A percentile compares a stretch with the other conserved stretches of the same genome.
Evolutionary conservation across 371 early-diverging fungal genomes (phyloP).

Genomic region (Apophysomyces variabilis): DNA sequence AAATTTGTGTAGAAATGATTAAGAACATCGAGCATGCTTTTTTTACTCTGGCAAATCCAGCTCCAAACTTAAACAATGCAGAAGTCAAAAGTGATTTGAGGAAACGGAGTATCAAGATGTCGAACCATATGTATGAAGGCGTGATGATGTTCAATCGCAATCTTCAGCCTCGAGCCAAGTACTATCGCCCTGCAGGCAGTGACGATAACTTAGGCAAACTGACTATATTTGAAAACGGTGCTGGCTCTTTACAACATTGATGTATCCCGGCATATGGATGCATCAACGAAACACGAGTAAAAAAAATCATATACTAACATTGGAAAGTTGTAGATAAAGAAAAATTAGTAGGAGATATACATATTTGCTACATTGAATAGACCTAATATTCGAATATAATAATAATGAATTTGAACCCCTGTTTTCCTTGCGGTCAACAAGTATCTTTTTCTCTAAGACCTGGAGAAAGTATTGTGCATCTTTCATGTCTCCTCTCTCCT

Average conservation of each 20-base stretch:
- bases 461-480: too few species aligned
- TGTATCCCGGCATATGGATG: not conserved
- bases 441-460: too few species aligned
- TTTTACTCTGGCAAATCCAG: not conserved
- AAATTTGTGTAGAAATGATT: slow-evolving; percentile 26
- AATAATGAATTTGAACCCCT: too few species aligned
- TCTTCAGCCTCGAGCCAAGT: slow-evolving; percentile 25
- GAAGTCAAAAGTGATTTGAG: not conserved
- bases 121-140: slow-evolving; percentile 30
- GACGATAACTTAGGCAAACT: slow-evolving; percentile 18
- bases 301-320: too few species aligned
- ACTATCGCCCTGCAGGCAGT: slow-evolving; percentile 22
- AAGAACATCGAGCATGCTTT: slow-evolving; percentile 23
- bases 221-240: slow-evolving; percentile 23
- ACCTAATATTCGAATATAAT: too few species aligned
- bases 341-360: too few species aligned
- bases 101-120: slow-evolving; percentile 25
- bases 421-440: too few species aligned
- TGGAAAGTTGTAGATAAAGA: too few species aligned
- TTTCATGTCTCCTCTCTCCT: too few species aligned
- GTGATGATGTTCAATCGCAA: slow-evolving; percentile 35
- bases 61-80: not conserved
- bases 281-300: too few species aligned
- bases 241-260: not conserved
- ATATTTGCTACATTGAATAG: too few species aligned